Conservation (phyloP, 805 yeast genomes). For the Ogataea ganodermae region DNA sequence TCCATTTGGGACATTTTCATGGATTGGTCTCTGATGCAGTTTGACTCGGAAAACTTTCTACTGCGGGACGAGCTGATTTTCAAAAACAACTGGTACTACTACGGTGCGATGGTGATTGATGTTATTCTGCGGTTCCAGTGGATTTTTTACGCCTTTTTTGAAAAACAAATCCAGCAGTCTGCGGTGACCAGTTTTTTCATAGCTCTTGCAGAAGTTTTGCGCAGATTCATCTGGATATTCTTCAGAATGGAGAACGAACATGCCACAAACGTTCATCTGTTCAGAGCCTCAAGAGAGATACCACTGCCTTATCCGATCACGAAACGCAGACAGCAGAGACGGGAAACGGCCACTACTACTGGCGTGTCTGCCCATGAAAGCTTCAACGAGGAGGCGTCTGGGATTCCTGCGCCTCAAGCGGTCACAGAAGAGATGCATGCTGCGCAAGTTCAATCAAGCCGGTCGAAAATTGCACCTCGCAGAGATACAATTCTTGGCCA, state of each 20-base stretch:
- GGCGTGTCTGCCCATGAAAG: no score
- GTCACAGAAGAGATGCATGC: background rate
- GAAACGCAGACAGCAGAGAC: slow-evolving; percentile 14
- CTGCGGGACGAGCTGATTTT: slow-evolving; percentile 74
- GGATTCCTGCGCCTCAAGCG: background rate
- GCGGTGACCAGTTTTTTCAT: slow-evolving; percentile 83
- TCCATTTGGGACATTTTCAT: slow-evolving; percentile 87
- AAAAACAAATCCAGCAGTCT: slow-evolving; percentile 78
- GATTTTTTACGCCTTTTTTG: slow-evolving; percentile 84
- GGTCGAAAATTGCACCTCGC: slow-evolving; percentile 3
- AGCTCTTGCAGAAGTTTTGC: slow-evolving; percentile 76
- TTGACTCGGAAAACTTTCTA: slow-evolving; percentile 53
- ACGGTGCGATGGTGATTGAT: slow-evolving; percentile 72
- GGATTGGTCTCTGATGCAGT: slow-evolving; percentile 93
- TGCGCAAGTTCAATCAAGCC: no score
- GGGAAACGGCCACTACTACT: no score
- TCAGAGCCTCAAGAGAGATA: slow-evolving; percentile 84
- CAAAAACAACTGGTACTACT: slow-evolving; percentile 61
- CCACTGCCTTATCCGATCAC: slow-evolving; percentile 75
- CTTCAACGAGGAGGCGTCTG: background rate
- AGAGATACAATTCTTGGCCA: slow-evolving; percentile 38
- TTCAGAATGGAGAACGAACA: slow-evolving; percentile 97
- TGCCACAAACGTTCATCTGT: slow-evolving; percentile 81
- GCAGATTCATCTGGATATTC: slow-evolving; percentile 88
- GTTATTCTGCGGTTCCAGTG: slow-evolving; percentile 83